Percentiles rank a stretch among this genome's conserved stretches.
Conservation (phyloP, 2,329 filamentous ascomycete genomes). For the Tolypocladium amazonense region DNA sequence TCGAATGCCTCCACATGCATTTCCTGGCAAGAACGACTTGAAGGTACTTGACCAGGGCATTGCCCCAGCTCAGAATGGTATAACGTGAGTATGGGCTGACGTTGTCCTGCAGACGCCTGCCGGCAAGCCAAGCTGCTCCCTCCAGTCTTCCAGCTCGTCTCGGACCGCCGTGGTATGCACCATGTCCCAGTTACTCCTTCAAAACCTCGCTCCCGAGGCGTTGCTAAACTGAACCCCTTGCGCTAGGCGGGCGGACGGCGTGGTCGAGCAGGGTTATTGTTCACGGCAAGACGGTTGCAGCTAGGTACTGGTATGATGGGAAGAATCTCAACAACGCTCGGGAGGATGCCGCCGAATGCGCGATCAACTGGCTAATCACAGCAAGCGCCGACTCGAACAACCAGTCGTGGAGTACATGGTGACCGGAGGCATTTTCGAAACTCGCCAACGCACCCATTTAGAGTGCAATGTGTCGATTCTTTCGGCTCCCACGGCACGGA, state of each 20-base stretch:
- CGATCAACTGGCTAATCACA: conserved; percentile 46
- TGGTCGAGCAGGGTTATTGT: conserved; percentile 80
- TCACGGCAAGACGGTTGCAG: conserved; percentile 51
- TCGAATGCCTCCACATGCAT: conserved; percentile 9
- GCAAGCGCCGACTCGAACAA: conserved; percentile 17
- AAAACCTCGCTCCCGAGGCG: not conserved
- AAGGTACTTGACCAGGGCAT: conserved; percentile 27
- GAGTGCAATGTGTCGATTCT: not conserved
- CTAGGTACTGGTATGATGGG: conserved; percentile 86
- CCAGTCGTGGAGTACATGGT: conserved; percentile 14
- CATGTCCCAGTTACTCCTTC: conserved; percentile 1
- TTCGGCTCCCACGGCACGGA: not conserved
- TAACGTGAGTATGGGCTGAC: conserved; percentile 1
- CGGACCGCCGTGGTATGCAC: conserved; percentile 59
- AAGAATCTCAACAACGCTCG: conserved; percentile 78
- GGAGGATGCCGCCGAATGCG: conserved; percentile 85
- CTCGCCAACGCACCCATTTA: not conserved
- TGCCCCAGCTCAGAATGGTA: conserved; percentile 1
- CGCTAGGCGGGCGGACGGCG: conserved; percentile 71
- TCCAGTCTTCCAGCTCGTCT: conserved; percentile 60
- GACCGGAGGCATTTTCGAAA: not conserved
- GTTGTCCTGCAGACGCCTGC: conserved; percentile 40
- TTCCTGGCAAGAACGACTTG: conserved; percentile 46
- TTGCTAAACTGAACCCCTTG: not conserved
- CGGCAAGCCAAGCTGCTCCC: conserved; percentile 37